Percentiles rank a stretch among this genome's conserved stretches.
Conservation (phyloP, 1,139 yeast genomes). For the Suhomyces anneliseae region DNA sequence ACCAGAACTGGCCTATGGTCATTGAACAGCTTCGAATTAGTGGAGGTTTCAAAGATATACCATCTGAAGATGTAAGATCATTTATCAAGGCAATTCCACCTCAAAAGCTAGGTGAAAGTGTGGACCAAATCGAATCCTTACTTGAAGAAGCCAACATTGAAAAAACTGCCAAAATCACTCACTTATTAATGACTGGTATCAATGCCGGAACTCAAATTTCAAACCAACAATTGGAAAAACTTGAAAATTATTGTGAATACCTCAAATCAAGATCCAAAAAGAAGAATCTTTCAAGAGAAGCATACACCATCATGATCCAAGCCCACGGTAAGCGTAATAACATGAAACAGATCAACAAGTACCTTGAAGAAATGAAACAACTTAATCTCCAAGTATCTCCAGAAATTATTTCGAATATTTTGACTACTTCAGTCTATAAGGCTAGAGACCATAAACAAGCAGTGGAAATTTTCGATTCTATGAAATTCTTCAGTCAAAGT, state of each 20-base stretch:
- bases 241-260: constrained; percentile 26
- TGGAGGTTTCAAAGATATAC: constrained; percentile 43
- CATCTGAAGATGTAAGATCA: constrained; percentile 35
- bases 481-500: constrained; percentile 71
- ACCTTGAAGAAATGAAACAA: constrained; percentile 50
- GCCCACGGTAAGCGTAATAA: constrained; percentile 40
- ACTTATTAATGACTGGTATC: constrained; percentile 45
- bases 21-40: constrained; percentile 42
- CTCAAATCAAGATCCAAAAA: constrained; percentile 16
- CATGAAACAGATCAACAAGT: constrained; percentile 33
- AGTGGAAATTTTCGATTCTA: constrained; percentile 71
- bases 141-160: constrained; percentile 37
- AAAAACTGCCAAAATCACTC: constrained; percentile 38
- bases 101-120: constrained; percentile 30
- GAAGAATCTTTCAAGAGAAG: constrained; percentile 23
- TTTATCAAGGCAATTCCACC: constrained; percentile 50
- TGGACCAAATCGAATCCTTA: constrained; percentile 33
- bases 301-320: constrained; percentile 39
- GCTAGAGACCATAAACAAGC: constrained; percentile 60
- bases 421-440: constrained; percentile 64
- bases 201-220: constrained; percentile 27
- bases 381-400: constrained; percentile 54
- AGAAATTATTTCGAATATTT: constrained; percentile 59
- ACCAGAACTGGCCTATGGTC: constrained; percentile 58
- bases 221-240: constrained; percentile 20